Base-by-base conservation (phyloP, 306 rosid species). In the Echinosophora koreensis region DNA sequence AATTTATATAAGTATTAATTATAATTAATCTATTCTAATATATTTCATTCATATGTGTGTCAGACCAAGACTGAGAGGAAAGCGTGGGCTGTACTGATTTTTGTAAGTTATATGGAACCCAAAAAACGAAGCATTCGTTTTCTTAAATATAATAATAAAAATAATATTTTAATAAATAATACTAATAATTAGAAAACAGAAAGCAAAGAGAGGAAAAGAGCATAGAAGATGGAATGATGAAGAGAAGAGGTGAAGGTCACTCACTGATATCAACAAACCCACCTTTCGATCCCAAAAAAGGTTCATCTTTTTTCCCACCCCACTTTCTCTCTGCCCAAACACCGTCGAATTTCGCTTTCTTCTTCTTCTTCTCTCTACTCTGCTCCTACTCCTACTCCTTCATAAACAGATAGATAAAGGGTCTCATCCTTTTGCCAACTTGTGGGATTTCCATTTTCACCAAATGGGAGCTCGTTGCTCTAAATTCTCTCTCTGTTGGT, bases 401-500 rank as follows among this genome's bases (percentile, higher is more conserved):
- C 22, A 22, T 22, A 22, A 22, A 22, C 1, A 47, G 30, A 73
- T 18, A 44, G 44, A 64, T 10, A 65, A 10, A 3, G 35, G 28
- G 52, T 51, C 18, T 57, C 71, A 47, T 78, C 57, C 49, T 35
- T 37, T 42, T 56, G 50, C 50, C 22, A 22, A 22, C 22, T 66
- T 5, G 35, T 64, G 63, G 49, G 64, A 69, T 76, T 30, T 88
- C 56, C 70, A n/a, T 62, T 71, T 63, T 81, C 11, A 62, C 87
- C 87, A 84, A 82, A 96, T 96, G 99, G 99, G 99, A 86, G 94
- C 76, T 89, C 91, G 97, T 77, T 96, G 98, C 91, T 96, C 99
- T 78, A 96, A 85, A 74, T 76, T 87, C 52, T 82, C 96, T 57
- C 85, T 88, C 14, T 96, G 98, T 68, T 96, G 93, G 85, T 92